Percentiles rank a stretch among this genome's conserved stretches.
Evolutionary conservation across 495 filamentous ascomycete genomes (phyloP).

Genomic region (Penicillium goetzii): DNA sequence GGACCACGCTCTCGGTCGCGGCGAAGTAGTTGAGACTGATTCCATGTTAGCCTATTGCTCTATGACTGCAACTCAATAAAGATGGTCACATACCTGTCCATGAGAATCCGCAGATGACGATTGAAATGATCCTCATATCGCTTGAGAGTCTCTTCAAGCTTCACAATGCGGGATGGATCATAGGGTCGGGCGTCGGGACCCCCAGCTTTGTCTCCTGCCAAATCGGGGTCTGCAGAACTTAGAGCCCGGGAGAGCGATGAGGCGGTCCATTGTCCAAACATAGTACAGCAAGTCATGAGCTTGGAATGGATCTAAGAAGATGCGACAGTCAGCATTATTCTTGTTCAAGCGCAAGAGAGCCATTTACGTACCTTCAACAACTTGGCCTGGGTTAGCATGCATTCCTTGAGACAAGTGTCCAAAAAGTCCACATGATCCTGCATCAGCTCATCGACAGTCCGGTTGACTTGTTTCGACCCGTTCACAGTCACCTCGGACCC

Average conservation of each 20-base stretch:
- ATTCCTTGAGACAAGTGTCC: constrained; percentile 96
- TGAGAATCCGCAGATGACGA: constrained; percentile 83
- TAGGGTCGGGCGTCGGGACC: constrained; percentile 44
- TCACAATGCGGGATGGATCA: constrained; percentile 69
- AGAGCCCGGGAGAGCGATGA: constrained; percentile 75
- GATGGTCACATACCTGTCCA: constrained; percentile 65
- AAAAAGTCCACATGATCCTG: constrained; percentile 98
- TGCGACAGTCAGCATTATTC: not conserved
- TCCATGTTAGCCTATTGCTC: constrained; percentile 10
- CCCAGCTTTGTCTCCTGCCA: constrained; percentile 52
- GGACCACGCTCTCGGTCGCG: constrained; percentile 93
- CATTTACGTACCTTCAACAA: constrained; percentile 71
- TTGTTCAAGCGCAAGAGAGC: not conserved
- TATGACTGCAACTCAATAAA: not conserved
- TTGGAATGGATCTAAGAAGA: constrained; percentile 84
- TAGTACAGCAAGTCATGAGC: constrained; percentile 86
- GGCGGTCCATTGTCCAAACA: constrained; percentile 86
- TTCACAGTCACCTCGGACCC: constrained; percentile 53
- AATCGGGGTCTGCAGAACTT: constrained; percentile 73
- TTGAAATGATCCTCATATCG: constrained; percentile 93
- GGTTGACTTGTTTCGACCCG: constrained; percentile 59
- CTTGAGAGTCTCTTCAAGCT: constrained; percentile 79
- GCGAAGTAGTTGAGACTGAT: constrained; percentile 85
- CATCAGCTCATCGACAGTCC: constrained; percentile 97
- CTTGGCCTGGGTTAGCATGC: constrained; percentile 97